phyloP scores from a whole-genome alignment of 176 grass and related monocot genomes.

The Sorghum bicolor region Sorghum_bicolor_NCBIv3 NC_012870.2:73974501-73975000 shows the following conservation, averaged over 20 bases:
- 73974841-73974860: not conserved
- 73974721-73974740: slow-evolving; percentile 37
- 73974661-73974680: slow-evolving; percentile 19
- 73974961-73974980: too few species aligned
- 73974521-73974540: not conserved
- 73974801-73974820: not conserved
- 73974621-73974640: not conserved
- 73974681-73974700: slow-evolving; percentile 16
- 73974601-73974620: slow-evolving; percentile 1
- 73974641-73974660: not conserved
- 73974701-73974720: slow-evolving; percentile 13
- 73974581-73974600: too few species aligned
- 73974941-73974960: too few species aligned
- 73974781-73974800: not conserved
- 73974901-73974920: too few species aligned
- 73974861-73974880: not conserved
- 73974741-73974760: not conserved
- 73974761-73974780: not conserved
- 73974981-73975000: not conserved
- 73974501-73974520: not conserved
- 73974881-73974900: too few species aligned
- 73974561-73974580: slow-evolving; percentile 10
- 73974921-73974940: too few species aligned
- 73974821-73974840: not conserved
- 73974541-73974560: not conserved